Evolutionary conservation across 106 monocot genomes (phyloP), one percentile per base, ranked within the genome.

Genomic region (Dendrobium chrysotoxum): DNA sequence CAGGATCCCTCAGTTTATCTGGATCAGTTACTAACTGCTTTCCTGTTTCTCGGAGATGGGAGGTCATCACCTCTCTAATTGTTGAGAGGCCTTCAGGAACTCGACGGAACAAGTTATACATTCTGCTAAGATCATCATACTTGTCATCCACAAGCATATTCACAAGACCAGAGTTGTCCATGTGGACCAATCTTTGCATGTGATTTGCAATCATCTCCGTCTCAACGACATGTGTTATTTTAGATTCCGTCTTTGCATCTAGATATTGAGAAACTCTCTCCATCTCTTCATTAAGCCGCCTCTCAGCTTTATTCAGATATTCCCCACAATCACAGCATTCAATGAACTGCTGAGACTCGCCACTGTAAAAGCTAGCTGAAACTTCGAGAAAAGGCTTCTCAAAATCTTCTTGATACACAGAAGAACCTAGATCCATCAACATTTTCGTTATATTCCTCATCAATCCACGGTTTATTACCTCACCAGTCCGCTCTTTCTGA

Each of bases 91-190:
- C 96, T 41, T 89, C 96, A 3, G 89, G 84, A 81, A 94, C 94
- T 79, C 93, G 88, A 25, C 88, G 84, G 73, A 97, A 94, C 75
- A 97, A 84, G 76, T 35, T 86, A 83, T 97, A 97, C 90, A 97
- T 92, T 83, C 96, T 85, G 58, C 88, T 84, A 47, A 97, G 80
- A 73, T 97, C 96, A 20, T 97, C 96, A 61, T 90, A 97, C 55
- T 89, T 93, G 77, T 97, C 96, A 85, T 97, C 85, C 12, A 94
- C 55, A 44, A 97, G 88, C 96, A 97, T 97, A 57, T 85, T 94
- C 31, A 97, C 94, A 20, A 97, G 96, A 17, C 94, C 97, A 40
- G 94, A 98, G 39, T 92, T 92, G 78, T 98, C 94, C 97, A 94
- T 98, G 73, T 94, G 92, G 45, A 97, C 90, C 70, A 97, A 85